Conservation (phyloP, 1,284 basidiomycete species). For the Ustilago cynodontis region DNA sequence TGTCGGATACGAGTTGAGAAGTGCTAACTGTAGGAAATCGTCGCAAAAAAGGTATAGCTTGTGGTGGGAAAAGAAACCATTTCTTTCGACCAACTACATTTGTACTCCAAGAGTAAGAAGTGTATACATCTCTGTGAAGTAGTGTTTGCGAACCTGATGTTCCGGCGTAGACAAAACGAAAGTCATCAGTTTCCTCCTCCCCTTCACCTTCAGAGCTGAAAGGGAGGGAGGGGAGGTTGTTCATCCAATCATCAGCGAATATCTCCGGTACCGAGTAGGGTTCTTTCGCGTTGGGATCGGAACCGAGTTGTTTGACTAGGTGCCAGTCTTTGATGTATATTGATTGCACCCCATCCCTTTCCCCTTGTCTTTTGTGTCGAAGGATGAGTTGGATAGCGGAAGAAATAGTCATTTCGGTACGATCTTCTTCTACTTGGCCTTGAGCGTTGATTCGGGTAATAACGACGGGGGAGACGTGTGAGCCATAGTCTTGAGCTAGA, state of each 20-base stretch:
- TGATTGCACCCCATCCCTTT: constrained; percentile 20
- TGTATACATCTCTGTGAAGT: constrained; percentile 70
- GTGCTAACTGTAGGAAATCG: constrained; percentile 61
- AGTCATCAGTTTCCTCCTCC: constrained; percentile 70
- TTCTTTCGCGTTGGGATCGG: constrained; percentile 13
- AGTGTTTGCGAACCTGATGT: constrained; percentile 43
- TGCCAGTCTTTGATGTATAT: constrained; percentile 76
- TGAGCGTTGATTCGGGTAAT: not conserved
- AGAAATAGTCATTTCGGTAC: constrained; percentile 37
- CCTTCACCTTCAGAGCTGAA: not conserved
- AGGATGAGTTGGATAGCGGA: constrained; percentile 41
- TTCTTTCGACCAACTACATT: constrained; percentile 74
- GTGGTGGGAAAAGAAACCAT: constrained; percentile 75
- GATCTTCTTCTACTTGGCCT: constrained; percentile 15
- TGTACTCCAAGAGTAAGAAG: constrained; percentile 75
- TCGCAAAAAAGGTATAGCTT: constrained; percentile 62
- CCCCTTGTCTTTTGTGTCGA: not conserved
- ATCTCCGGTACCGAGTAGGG: constrained; percentile 72
- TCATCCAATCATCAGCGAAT: constrained; percentile 74
- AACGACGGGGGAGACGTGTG: constrained; percentile 49
- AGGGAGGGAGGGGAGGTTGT: constrained; percentile 41
- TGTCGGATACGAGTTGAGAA: constrained; percentile 55
- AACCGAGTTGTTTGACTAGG: constrained; percentile 69
- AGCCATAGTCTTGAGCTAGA: constrained; percentile 28
- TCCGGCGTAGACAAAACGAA: constrained; percentile 69